A percentile compares a stretch with the other conserved stretches of the same genome.
These are phyloP conservation scores for Vaccinium corymbosum DNA, from an alignment of 148 eudicot genomes.

Conservation along the genomic window DNA sequence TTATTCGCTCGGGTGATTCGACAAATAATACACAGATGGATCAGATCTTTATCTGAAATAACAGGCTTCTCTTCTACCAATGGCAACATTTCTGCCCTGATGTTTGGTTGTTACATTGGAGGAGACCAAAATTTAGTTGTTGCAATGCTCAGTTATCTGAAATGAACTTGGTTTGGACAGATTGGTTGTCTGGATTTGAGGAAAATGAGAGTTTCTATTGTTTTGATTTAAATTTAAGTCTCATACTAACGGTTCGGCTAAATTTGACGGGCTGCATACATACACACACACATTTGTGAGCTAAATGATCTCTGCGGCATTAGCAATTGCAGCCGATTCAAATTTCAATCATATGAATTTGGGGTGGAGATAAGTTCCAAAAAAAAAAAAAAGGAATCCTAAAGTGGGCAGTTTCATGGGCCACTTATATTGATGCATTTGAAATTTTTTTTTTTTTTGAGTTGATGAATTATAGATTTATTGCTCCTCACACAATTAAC, in stretches of 20 bases:
- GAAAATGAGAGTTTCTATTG: background rate
- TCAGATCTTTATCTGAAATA: constrained; percentile 4
- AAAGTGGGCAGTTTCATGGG: no score
- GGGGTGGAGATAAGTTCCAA: background rate
- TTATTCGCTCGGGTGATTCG: constrained; percentile 45
- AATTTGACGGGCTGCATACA: background rate
- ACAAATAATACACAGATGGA: background rate
- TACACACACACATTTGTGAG: background rate
- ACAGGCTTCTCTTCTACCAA: background rate
- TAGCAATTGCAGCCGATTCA: background rate
- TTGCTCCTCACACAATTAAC: no score
- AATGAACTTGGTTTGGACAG: background rate
- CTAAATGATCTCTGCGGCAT: no score
- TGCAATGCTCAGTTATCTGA: background rate
- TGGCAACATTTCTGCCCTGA: constrained; percentile 1
- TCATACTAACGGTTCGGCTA: background rate
- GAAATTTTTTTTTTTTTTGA: no score
- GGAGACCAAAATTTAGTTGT: background rate
- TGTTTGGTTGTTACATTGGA: background rate
- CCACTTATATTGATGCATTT: no score
- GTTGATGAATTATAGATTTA: no score
- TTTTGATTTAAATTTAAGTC: background rate
- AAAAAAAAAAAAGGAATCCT: no score
- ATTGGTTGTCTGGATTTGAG: background rate
- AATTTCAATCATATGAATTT: background rate